phyloP scores from a whole-genome alignment of 345 rosid species.

The Gossypium anomalum region DNA sequence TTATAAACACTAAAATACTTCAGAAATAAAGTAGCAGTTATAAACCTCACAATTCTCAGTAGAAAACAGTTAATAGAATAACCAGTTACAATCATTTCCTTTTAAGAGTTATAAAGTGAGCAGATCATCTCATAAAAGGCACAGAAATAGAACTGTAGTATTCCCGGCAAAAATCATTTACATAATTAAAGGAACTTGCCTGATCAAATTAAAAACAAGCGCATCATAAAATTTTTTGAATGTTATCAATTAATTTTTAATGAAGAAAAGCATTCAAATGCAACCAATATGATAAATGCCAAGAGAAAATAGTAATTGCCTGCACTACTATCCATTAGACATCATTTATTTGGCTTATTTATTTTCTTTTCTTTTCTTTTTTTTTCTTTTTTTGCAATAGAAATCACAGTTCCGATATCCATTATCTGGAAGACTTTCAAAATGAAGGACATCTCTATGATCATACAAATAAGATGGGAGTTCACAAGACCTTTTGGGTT shows the following conservation, averaged over 20 bases:
- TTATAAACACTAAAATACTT: neutral
- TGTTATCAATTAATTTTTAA: neutral
- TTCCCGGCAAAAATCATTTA: neutral
- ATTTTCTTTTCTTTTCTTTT: neutral
- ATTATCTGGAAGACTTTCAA: neutral
- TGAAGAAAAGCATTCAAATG: neutral
- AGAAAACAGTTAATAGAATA: neutral
- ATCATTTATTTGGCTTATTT: neutral
- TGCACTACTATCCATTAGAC: neutral
- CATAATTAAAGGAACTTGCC: neutral
- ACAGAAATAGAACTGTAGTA: neutral
- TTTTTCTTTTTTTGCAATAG: neutral
- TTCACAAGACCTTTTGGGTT: neutral
- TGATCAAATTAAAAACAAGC: neutral
- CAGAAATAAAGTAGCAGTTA: neutral
- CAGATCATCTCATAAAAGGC: neutral
- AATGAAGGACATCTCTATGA: neutral
- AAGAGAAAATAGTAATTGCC: neutral
- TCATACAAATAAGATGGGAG: neutral
- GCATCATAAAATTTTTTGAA: slow-evolving; percentile 1
- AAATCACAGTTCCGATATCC: neutral
- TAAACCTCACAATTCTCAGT: neutral
- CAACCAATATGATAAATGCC: neutral
- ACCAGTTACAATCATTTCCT: neutral
- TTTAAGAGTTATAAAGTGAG: neutral